Percentiles rank a stretch among this genome's conserved stretches.
These are phyloP conservation scores for Hyphopichia pseudoburtonii DNA, from an alignment of 1,139 yeast genomes.

Conservation along the genomic window DNA sequence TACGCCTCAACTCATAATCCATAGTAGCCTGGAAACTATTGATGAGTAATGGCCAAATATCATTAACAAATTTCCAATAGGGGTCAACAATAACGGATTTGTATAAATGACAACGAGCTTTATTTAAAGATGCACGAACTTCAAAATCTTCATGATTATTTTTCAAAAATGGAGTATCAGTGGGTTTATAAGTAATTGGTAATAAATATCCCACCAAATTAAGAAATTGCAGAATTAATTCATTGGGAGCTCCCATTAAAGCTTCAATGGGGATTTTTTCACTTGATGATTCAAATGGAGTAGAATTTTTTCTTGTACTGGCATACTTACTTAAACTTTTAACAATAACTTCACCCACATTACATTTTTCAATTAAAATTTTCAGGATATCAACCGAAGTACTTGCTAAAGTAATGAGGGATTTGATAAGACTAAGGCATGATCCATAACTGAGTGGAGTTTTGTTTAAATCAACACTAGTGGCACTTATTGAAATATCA, in stretches of 20 bases:
- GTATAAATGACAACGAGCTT: conserved; percentile 26
- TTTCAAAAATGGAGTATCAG: conserved; percentile 33
- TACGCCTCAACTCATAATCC: conserved; percentile 63
- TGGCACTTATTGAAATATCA: conserved; percentile 7
- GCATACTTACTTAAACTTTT: conserved; percentile 44
- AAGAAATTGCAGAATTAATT: conserved; percentile 55
- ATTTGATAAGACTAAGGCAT: conserved; percentile 41
- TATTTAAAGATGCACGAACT: conserved; percentile 26
- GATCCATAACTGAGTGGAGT: conserved; percentile 28
- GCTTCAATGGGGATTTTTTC: conserved; percentile 57
- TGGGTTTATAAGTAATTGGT: conserved; percentile 41
- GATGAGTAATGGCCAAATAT: conserved; percentile 59
- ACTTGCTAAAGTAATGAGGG: conserved; percentile 39
- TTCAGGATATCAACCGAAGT: conserved; percentile 43
- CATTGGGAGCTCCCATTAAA: conserved; percentile 74
- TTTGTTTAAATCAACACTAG: conserved; percentile 11
- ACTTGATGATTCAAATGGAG: conserved; percentile 12
- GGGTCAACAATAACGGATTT: conserved; percentile 23
- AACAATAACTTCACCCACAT: conserved; percentile 43
- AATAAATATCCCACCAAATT: conserved; percentile 58
- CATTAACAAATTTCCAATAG: conserved; percentile 44
- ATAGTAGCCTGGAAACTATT: conserved; percentile 76
- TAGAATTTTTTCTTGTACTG: conserved; percentile 14
- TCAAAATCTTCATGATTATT: conserved; percentile 23
- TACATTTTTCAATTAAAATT: conserved; percentile 37